Percentiles rank a stretch among this genome's conserved stretches.
phyloP scores from a whole-genome alignment of 495 filamentous ascomycete genomes.

The Patellaria atrata region DNA sequence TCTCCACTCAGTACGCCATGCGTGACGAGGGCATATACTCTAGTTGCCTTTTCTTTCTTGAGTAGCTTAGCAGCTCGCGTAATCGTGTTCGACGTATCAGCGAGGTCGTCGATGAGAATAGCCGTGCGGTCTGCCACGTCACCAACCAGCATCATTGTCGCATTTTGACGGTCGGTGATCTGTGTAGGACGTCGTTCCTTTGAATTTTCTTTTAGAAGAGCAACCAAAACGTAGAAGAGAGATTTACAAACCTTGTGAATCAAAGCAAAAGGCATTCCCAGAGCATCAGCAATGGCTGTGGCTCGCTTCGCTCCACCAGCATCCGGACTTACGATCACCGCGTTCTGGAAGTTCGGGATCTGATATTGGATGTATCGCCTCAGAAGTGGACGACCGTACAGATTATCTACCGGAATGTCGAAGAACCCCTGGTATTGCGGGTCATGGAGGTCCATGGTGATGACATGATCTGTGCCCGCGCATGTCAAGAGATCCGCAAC shows the following conservation, averaged over 20 bases:
- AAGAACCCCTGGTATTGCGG: conserved; percentile 99
- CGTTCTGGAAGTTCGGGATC: conserved; percentile 74
- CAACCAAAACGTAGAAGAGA: conserved; percentile 12
- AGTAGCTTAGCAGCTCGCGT: conserved; percentile 92
- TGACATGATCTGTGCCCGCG: conserved; percentile 89
- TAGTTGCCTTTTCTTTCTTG: conserved; percentile 80
- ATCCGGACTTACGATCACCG: conserved; percentile 90
- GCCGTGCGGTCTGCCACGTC: conserved; percentile 67
- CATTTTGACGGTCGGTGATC: conserved; percentile 86
- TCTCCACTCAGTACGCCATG: conserved; percentile 92
- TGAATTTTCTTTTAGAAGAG: conserved; percentile 19
- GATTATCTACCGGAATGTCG: conserved; percentile 93
- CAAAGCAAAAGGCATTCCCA: conserved; percentile 86
- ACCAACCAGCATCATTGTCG: conserved; percentile 96
- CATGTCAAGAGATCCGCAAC: conserved; percentile 90
- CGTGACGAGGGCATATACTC: conserved; percentile 81
- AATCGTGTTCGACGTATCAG: conserved; percentile 92
- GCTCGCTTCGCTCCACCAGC: conserved; percentile 93
- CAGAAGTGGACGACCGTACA: conserved; percentile 77
- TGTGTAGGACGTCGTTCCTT: conserved; percentile 94
- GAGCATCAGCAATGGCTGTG: conserved; percentile 86
- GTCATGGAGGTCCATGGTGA: conserved; percentile 96
- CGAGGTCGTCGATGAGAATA: conserved; percentile 88
- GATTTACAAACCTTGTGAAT: conserved; percentile 77
- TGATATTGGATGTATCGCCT: conserved; percentile 80